Evolutionary conservation across 192 early-diverging fungal genomes (phyloP), one percentile per base, ranked within the genome.

Genomic region (Podila minutissima): DNA sequence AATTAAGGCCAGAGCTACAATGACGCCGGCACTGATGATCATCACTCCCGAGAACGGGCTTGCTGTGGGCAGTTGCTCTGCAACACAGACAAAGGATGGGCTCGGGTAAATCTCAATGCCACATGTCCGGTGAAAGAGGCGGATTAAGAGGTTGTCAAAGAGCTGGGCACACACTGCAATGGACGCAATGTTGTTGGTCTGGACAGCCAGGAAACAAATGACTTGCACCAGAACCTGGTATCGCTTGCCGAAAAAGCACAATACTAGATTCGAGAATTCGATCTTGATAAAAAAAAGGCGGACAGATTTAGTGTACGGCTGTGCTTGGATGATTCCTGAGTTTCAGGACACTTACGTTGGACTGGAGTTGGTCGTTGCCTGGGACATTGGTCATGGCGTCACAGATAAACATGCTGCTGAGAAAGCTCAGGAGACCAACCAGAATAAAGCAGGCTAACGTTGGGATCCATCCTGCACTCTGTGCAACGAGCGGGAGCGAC

Each of bases 231-330:
- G 11, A n/a, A 83, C 77, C 62, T 93, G 91, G 71, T 91, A 89
- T 24, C 83, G 79, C 46, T 84, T 79, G 15, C 92, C 92, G 37
- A 92, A 87, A 66, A 89, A 93, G 62, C 76, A 89, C 63, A 89
- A 85, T 1, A 91, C 89, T 49, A 94, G 75, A 28, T 90, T 90
- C 2, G 93, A 90, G 63, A 94, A 89, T 75, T 94, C 93, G n/a
- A 94, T 62, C 77, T 81, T 29, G 4, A 31, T 28, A 29, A n/a
- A 28, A 12, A 10, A 22, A 41, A 15, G 15, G 3, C 41, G 15
- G 41, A 2, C 8, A 6, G 37, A 57, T 15, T 46, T 46, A 46
- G 41, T 46, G 15, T 11, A 46, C 2, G 41, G 8, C 1, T 46
- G 41, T 46, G 41, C 41, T 13, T 46, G 15, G 11, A 17, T 15